Percentiles rank a stretch among this genome's conserved stretches.
phyloP scores from a whole-genome alignment of 768 basidiomycete genomes.

The Amyloporia xantha region DNA sequence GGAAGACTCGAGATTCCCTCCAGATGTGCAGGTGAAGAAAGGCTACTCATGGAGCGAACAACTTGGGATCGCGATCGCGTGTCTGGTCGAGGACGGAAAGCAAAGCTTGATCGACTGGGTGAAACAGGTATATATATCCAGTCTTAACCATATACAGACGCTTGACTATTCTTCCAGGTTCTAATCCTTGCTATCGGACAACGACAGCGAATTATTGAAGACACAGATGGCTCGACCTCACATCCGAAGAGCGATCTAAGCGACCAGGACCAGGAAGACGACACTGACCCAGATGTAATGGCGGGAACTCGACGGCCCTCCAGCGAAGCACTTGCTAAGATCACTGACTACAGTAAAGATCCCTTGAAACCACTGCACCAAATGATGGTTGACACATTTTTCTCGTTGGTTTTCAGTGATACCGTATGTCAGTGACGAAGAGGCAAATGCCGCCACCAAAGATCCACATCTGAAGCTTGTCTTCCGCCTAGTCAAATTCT shows the following conservation, averaged over 20 bases:
- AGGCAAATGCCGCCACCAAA: conserved; percentile 69
- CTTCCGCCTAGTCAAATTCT: conserved; percentile 74
- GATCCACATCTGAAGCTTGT: conserved; percentile 79
- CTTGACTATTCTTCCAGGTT: conserved; percentile 38
- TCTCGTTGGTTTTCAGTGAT: no score
- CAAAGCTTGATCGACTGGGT: conserved; percentile 69
- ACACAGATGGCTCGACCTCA: conserved; percentile 40
- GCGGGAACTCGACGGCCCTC: conserved; percentile 42
- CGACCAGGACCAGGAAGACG: conserved; percentile 27
- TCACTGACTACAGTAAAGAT: conserved; percentile 67
- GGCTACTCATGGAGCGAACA: conserved; percentile 88
- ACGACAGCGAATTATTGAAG: conserved; percentile 54
- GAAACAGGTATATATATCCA: conserved; percentile 50
- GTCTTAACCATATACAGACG: no score
- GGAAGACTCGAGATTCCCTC: conserved; percentile 41
- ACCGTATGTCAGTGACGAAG: conserved; percentile 67
- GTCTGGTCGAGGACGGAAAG: conserved; percentile 61
- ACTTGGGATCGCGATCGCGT: conserved; percentile 77
- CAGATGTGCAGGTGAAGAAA: conserved; percentile 78
- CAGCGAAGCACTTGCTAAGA: conserved; percentile 59
- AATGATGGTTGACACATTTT: no score
- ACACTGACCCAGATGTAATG: conserved; percentile 26
- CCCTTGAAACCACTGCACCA: background rate
- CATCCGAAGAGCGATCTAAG: conserved; percentile 31
- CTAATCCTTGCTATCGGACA: conserved; percentile 52